Evolutionary conservation across 2,329 filamentous ascomycete genomes (phyloP).

Genomic region (Colletotrichum horii): DNA sequence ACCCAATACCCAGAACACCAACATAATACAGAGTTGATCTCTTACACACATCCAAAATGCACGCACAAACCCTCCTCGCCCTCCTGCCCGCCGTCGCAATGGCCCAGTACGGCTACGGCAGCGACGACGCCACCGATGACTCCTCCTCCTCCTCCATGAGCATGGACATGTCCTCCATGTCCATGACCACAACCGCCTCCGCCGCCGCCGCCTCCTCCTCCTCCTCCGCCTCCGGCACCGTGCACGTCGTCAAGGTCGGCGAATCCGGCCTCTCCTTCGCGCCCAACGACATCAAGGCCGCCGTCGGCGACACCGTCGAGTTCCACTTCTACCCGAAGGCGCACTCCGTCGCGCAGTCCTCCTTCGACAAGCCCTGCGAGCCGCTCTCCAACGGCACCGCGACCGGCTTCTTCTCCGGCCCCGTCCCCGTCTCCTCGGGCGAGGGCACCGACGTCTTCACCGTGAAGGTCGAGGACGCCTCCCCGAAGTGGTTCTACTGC

Average conservation of each 20-base stretch:
- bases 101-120: constrained; percentile 11
- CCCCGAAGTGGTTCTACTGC: constrained; percentile 70
- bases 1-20: neutral
- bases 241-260: constrained; percentile 29
- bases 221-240: neutral
- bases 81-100: constrained; percentile 13
- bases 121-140: neutral
- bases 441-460: constrained; percentile 24
- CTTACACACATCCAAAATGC: constrained; percentile 5
- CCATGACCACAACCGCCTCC: neutral
- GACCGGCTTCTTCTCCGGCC: constrained; percentile 56
- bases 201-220: neutral
- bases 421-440: constrained; percentile 30
- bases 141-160: neutral
- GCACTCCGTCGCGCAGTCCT: constrained; percentile 67
- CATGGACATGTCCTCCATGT: neutral
- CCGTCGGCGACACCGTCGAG: constrained; percentile 51
- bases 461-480: constrained; percentile 41
- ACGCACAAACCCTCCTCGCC: constrained; percentile 8
- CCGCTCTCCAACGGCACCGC: constrained; percentile 49
- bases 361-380: constrained; percentile 63
- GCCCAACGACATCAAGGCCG: constrained; percentile 56
- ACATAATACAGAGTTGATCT: neutral
- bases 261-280: constrained; percentile 47
- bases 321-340: constrained; percentile 54